phyloP scores from a whole-genome alignment of 257 asterid species.

The Salvia splendens region DNA sequence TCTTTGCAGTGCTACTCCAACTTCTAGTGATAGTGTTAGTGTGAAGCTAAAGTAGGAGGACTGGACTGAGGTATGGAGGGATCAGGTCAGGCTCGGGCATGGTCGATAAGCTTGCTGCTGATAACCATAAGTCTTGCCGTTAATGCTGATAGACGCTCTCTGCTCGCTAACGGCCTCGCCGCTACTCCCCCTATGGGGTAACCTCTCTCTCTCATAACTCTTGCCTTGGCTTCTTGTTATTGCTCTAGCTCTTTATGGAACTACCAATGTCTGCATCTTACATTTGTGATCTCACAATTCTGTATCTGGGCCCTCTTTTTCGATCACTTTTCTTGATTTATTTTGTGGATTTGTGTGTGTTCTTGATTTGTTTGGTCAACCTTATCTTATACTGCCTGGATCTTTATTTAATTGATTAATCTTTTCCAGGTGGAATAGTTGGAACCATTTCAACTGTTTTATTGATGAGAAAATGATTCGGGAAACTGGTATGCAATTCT shows the following conservation, averaged over 20 bases:
- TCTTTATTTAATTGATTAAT: background rate
- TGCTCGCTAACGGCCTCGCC: conserved; percentile 52
- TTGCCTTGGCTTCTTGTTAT: too few relatives aligned
- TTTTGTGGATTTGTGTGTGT: too few relatives aligned
- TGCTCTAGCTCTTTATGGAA: background rate
- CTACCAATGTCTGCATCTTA: too few relatives aligned
- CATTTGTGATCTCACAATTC: too few relatives aligned
- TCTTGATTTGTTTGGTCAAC: too few relatives aligned
- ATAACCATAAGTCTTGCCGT: background rate
- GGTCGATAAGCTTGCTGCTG: conserved; percentile 15
- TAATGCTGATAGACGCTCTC: conserved; percentile 29
- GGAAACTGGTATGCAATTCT: conserved; percentile 58
- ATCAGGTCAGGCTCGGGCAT: background rate
- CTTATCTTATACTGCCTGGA: too few relatives aligned
- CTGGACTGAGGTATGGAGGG: conserved; percentile 25
- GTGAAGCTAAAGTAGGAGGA: too few relatives aligned
- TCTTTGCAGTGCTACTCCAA: too few relatives aligned
- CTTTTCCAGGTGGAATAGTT: conserved; percentile 80
- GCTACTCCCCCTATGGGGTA: conserved; percentile 63
- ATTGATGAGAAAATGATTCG: conserved; percentile 67
- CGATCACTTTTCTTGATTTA: too few relatives aligned
- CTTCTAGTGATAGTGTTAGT: background rate
- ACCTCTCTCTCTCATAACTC: background rate
- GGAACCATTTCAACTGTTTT: conserved; percentile 79
- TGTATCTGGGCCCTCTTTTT: too few relatives aligned